A percentile compares a stretch with the other conserved stretches of the same genome.
These are phyloP conservation scores for Acanthamoeba triangularis DNA, from an alignment of 208 protist species.

Conservation along the genomic window DNA sequence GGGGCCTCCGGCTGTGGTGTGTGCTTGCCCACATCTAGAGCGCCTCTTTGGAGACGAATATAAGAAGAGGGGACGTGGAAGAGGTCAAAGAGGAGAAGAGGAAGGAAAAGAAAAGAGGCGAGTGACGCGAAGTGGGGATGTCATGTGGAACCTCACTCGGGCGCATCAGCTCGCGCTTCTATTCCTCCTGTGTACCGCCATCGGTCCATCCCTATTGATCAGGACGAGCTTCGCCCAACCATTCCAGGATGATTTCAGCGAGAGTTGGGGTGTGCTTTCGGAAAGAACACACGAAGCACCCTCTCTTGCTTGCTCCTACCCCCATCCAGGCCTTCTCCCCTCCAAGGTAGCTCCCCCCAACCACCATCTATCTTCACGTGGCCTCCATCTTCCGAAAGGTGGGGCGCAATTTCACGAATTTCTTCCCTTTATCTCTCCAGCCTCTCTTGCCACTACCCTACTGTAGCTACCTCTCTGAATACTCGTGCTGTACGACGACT, in stretches of 20 bases:
- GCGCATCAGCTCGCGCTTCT: background rate
- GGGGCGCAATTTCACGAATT: background rate
- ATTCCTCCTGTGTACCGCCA: background rate
- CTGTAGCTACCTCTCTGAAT: slow-evolving; percentile 12
- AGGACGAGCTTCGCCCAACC: background rate
- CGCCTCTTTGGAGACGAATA: background rate
- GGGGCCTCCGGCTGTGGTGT: background rate
- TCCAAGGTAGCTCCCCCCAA: background rate
- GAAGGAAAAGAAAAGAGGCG: background rate
- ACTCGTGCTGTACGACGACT: slow-evolving; percentile 18
- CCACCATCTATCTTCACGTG: background rate
- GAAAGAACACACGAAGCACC: slow-evolving; percentile 1
- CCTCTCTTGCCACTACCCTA: slow-evolving; percentile 33
- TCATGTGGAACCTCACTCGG: slow-evolving; percentile 54
- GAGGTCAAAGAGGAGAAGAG: background rate
- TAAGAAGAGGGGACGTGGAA: background rate
- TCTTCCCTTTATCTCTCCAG: background rate
- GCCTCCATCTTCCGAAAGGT: background rate
- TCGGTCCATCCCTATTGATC: background rate
- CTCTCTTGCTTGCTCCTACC: background rate
- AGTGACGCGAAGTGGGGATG: slow-evolving; percentile 16
- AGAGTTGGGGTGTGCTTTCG: background rate
- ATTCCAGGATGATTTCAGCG: background rate
- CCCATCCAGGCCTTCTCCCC: background rate
- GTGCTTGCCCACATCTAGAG: no score